Percentiles rank a stretch among this genome's conserved stretches.
Conservation (phyloP, 1,139 yeast genomes). For the Wickerhamomyces sp. region DNA sequence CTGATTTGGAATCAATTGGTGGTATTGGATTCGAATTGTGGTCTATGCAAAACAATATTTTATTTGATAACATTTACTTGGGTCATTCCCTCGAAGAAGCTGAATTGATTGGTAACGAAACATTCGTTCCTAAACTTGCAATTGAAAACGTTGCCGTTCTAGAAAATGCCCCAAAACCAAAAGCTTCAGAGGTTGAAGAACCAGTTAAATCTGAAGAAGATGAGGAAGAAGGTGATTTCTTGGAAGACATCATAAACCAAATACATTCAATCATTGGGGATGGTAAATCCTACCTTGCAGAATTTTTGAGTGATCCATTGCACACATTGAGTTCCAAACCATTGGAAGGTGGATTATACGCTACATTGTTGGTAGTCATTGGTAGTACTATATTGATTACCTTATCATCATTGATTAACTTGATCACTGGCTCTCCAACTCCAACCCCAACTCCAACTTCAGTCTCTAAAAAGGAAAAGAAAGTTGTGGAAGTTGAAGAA, state of each 20-base stretch:
- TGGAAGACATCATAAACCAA: constrained; percentile 17
- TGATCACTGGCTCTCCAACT: constrained; percentile 20
- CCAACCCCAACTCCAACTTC: constrained; percentile 8
- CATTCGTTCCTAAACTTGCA: constrained; percentile 58
- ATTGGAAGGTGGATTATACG: constrained; percentile 42
- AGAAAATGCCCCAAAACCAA: constrained; percentile 35
- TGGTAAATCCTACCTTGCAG: constrained; percentile 28
- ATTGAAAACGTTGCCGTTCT: constrained; percentile 45
- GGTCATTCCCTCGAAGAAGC: constrained; percentile 85
- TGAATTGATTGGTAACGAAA: constrained; percentile 71
- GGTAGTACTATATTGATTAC: constrained; percentile 38
- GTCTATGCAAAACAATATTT: constrained; percentile 72
- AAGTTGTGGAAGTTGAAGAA: constrained; percentile 10
- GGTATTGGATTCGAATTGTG: constrained; percentile 88
- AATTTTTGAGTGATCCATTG: constrained; percentile 40
- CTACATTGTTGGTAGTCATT: constrained; percentile 35
- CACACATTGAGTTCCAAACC: constrained; percentile 40
- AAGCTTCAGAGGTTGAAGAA: constrained; percentile 24
- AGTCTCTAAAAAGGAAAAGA: constrained; percentile 1
- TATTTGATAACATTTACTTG: constrained; percentile 79
- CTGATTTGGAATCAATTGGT: constrained; percentile 64
- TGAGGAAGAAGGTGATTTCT: constrained; percentile 3
- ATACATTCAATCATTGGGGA: constrained; percentile 19
- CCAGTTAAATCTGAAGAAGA: constrained; percentile 25
- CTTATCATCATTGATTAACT: constrained; percentile 32